phyloP scores from a whole-genome alignment of 148 eudicot species.

The Spergularia marina region DNA sequence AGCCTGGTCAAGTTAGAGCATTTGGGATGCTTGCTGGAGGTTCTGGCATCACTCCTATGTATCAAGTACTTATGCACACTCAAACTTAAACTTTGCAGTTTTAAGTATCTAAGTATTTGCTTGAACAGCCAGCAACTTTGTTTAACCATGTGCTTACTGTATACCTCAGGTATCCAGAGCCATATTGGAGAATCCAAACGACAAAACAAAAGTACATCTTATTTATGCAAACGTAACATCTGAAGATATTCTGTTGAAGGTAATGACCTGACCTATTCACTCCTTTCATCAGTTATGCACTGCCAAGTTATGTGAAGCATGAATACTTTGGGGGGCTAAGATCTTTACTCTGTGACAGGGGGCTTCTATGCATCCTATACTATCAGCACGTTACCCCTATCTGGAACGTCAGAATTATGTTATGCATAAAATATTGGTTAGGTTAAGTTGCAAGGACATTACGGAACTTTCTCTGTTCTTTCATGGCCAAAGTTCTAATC shows the following conservation, averaged over 20 bases:
- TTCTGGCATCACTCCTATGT: slow-evolving; percentile 91
- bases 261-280: slow-evolving; percentile 18
- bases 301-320: background rate
- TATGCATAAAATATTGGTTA: too few relatives aligned
- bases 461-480: too few relatives aligned
- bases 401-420: too few relatives aligned
- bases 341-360: background rate
- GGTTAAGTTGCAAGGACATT: too few relatives aligned
- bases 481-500: too few relatives aligned
- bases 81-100: background rate
- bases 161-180: slow-evolving; percentile 69
- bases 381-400: too few relatives aligned
- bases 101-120: background rate
- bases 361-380: background rate
- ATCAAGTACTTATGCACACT: slow-evolving; percentile 43
- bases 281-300: background rate
- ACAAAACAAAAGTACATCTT: slow-evolving; percentile 72
- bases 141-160: slow-evolving; percentile 14
- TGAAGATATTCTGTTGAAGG: slow-evolving; percentile 89
- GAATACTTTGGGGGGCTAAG: background rate
- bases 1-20: slow-evolving; percentile 83
- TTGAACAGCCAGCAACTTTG: background rate
- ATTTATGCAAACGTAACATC: slow-evolving; percentile 76
- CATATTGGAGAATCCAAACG: slow-evolving; percentile 74
- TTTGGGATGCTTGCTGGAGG: slow-evolving; percentile 97